Evolutionary conservation across 495 filamentous ascomycete genomes (phyloP).

Genomic region (Oidiodendron maius): DNA sequence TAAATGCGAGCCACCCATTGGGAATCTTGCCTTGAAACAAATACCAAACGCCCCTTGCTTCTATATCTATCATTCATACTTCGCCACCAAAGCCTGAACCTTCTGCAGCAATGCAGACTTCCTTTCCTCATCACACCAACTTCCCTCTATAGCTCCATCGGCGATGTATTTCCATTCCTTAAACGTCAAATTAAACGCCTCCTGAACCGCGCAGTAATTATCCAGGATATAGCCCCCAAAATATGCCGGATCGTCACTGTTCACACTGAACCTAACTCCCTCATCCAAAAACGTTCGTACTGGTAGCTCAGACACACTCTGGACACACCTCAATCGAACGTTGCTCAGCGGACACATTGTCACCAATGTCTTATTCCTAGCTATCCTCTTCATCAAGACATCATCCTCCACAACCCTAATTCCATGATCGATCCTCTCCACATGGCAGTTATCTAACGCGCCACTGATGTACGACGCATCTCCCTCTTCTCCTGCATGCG

Average conservation of each 20-base stretch:
- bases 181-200: conserved; percentile 55
- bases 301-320: conserved; percentile 51
- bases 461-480: conserved; percentile 58
- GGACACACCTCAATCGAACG: conserved; percentile 55
- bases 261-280: conserved; percentile 63
- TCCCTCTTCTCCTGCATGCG: conserved; percentile 74
- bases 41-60: no score
- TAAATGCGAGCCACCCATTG: no score
- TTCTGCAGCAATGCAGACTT: conserved; percentile 36
- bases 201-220: conserved; percentile 72
- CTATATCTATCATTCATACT: conserved; percentile 12
- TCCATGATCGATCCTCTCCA: conserved; percentile 67
- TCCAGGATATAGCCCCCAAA: conserved; percentile 74
- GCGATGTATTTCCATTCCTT: conserved; percentile 62
- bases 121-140: conserved; percentile 44
- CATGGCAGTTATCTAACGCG: conserved; percentile 52
- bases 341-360: conserved; percentile 74
- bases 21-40: no score
- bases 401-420: conserved; percentile 58
- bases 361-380: conserved; percentile 47
- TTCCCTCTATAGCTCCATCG: conserved; percentile 55
- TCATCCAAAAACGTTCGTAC: conserved; percentile 58
- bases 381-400: conserved; percentile 52
- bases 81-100: conserved; percentile 23
- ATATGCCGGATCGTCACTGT: conserved; percentile 77